Evolutionary conservation across 2,329 filamentous ascomycete genomes (phyloP).

Genomic region (Fusarium gaditjirri): DNA sequence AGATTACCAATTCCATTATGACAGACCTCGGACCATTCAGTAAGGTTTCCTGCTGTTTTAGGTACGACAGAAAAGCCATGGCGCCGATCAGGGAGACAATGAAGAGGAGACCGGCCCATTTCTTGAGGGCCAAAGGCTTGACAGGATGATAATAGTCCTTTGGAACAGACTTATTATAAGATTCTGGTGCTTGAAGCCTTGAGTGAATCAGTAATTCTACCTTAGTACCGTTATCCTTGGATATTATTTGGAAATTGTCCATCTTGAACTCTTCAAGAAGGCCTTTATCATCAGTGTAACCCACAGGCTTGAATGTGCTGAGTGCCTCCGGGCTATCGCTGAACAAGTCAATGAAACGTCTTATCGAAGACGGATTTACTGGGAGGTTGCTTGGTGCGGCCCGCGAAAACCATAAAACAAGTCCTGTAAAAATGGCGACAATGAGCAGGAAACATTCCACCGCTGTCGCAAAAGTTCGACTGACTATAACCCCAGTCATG

Average conservation of each 20-base stretch:
- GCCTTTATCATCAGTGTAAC: conserved; percentile 17
- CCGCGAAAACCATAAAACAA: conserved; percentile 18
- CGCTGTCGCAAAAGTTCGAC: conserved; percentile 43
- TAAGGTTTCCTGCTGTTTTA: conserved; percentile 37
- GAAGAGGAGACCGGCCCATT: conserved; percentile 31
- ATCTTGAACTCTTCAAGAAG: conserved; percentile 9
- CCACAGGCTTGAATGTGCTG: conserved; percentile 3
- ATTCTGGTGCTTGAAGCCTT: background rate
- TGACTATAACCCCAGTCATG: conserved; percentile 48
- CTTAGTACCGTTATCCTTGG: fast-evolving
- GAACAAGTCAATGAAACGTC: conserved; percentile 33
- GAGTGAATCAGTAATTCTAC: background rate
- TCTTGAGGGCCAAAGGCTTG: conserved; percentile 34
- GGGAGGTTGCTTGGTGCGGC: conserved; percentile 18
- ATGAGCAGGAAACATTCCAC: conserved; percentile 46
- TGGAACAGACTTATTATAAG: background rate
- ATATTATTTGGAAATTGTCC: conserved; percentile 14
- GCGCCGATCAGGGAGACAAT: conserved; percentile 12
- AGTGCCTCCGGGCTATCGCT: conserved; percentile 24
- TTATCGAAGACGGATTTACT: conserved; percentile 44
- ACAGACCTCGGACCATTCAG: conserved; percentile 31
- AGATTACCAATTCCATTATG: background rate
- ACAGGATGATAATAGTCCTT: conserved; percentile 42
- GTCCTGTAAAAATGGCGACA: conserved; percentile 25
- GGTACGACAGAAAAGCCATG: conserved; percentile 28